Evolutionary conservation across 2,329 filamentous ascomycete species (phyloP), one percentile per base, ranked within the genome.

Genomic region (Coniochaeta ligniaria): DNA sequence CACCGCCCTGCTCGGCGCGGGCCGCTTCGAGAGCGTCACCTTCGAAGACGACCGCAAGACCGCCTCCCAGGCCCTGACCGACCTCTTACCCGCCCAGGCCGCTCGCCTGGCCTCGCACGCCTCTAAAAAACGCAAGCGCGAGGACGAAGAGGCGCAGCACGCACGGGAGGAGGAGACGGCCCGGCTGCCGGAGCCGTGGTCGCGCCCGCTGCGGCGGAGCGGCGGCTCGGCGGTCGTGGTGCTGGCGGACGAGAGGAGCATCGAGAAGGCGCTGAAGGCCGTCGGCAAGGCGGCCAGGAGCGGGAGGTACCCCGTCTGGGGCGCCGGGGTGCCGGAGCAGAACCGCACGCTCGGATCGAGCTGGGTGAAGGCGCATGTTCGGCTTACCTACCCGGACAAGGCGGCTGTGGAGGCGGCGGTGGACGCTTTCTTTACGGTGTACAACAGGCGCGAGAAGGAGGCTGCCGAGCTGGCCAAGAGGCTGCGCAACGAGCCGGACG

Each of bases 361-460:
- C 50, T 85, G 78, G 81, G 70, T 83, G 66, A 84, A 89, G 59
- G 74, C 81, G 4, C 92, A 96, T 74, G 83, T 91, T 65, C 80
- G 81, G 45, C 78, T 94, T 12, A 83, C 83, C 9, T 95, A 90
- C 69, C 91, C 93, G 0, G 79, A 88, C 61, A 84, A 83, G 47
- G 75, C 78, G 14, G 76, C 80, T 22, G 80, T 96, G n/a, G 87
- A 96, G 69, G 76, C 80, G 43, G 83, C 86, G 4, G 88, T 96
- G 26, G 92, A 97, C 70, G 85, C 87, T 38, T 98, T 92, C 78
- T 96, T 98, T 82, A 83, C 84, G 24, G 80, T 86, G n/a, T 98
- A 92, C 77, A 89, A 81, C 76, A 83, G 70, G 76, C 91, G 80
- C 76, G 90, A 83, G 80, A 85, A 73, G 75, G 88, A 80, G 74